A percentile compares a stretch with the other conserved stretches of the same genome.
phyloP scores from a whole-genome alignment of 2,329 filamentous ascomycete species.

The Apiospora koreana region DNA sequence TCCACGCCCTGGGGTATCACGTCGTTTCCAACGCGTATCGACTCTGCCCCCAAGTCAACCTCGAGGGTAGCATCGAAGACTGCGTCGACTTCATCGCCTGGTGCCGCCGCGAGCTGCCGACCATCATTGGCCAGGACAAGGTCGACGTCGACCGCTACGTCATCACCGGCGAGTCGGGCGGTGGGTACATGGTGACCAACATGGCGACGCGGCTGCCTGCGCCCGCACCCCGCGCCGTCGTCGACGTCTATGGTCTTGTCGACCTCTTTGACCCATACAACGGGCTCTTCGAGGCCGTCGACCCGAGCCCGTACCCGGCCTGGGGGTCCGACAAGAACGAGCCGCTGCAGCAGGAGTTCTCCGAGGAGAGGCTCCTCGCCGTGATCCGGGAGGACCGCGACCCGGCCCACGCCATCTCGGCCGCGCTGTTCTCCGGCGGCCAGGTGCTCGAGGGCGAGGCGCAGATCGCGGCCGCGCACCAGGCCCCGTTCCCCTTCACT shows the following conservation, averaged over 20 bases:
- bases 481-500: not conserved
- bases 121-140: constrained; percentile 4
- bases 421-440: not conserved
- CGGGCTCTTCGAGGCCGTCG: not conserved
- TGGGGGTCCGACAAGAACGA: not conserved
- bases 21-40: constrained; percentile 9
- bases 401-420: not conserved
- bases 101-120: constrained; percentile 7
- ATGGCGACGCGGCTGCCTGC: not conserved
- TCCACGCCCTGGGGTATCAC: constrained; percentile 8
- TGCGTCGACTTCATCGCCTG: constrained; percentile 9
- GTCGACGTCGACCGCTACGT: constrained; percentile 4
- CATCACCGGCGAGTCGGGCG: constrained; percentile 4
- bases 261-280: constrained; percentile 5
- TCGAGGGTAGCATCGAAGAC: not conserved
- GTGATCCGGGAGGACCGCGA: constrained; percentile 4
- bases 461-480: not conserved
- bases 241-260: not conserved
- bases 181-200: constrained; percentile 4
- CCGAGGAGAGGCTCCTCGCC: not conserved
- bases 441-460: not conserved
- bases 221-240: not conserved
- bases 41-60: constrained; percentile 4
- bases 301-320: constrained; percentile 1
- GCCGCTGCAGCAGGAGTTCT: not conserved